Percentiles rank a stretch among this genome's conserved stretches.
These are phyloP conservation scores for Penicillium angulare DNA, from an alignment of 495 filamentous ascomycete species.

Conservation along the genomic window DNA sequence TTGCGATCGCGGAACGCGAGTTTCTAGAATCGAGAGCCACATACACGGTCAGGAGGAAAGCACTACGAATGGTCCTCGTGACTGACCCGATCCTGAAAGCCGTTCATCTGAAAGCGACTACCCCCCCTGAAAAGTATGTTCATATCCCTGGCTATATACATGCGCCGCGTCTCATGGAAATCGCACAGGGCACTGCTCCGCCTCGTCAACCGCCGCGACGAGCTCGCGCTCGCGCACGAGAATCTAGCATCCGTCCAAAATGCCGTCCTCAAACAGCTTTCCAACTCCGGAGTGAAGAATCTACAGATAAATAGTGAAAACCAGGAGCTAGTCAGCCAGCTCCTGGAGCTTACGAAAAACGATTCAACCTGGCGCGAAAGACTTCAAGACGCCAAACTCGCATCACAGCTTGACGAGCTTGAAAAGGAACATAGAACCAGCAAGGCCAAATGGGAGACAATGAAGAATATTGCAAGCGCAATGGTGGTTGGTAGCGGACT, in stretches of 20 bases:
- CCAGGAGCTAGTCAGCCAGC: conserved; percentile 54
- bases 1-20: conserved; percentile 57
- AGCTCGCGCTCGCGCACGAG: conserved; percentile 57
- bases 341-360: conserved; percentile 60
- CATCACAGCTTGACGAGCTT: conserved; percentile 51
- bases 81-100: conserved; percentile 75
- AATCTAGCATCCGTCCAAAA: conserved; percentile 52
- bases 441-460: conserved; percentile 63
- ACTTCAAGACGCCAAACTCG: conserved; percentile 49
- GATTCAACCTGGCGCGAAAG: conserved; percentile 51
- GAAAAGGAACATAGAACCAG: conserved; percentile 56
- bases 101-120: conserved; percentile 66
- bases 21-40: conserved; percentile 66
- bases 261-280: conserved; percentile 46
- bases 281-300: conserved; percentile 54
- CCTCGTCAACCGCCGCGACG: conserved; percentile 65
- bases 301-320: conserved; percentile 57
- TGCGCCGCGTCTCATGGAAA: conserved; percentile 6
- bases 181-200: conserved; percentile 59
- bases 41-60: conserved; percentile 63
- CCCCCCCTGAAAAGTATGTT: conserved; percentile 63
- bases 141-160: neutral
- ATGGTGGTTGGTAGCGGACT: conserved; percentile 80
- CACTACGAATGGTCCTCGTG: conserved; percentile 64
- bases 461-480: conserved; percentile 72